Conservation (phyloP, 2,329 filamentous ascomycete genomes). For the Cladosporium sp. region DNA sequence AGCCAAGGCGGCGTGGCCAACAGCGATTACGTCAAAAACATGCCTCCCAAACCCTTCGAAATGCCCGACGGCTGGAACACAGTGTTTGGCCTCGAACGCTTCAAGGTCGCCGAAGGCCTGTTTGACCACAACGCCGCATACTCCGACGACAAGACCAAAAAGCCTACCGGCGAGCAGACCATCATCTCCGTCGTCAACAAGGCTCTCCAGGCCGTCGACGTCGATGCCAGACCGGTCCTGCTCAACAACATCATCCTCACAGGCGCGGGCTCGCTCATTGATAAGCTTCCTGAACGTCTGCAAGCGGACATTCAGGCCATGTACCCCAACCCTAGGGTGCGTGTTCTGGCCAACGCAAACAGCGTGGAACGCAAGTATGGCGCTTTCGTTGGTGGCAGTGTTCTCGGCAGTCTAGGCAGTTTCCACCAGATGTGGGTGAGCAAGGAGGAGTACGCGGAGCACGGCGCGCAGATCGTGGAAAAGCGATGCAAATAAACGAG, state of each 20-base stretch:
- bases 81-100: slow-evolving; percentile 87
- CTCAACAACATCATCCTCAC: slow-evolving; percentile 91
- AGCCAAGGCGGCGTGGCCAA: slow-evolving; percentile 51
- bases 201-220: slow-evolving; percentile 76
- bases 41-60: slow-evolving; percentile 86
- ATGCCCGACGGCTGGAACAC: slow-evolving; percentile 97
- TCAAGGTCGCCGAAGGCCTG: slow-evolving; percentile 80
- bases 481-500: slow-evolving; percentile 80
- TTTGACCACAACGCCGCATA: slow-evolving; percentile 84
- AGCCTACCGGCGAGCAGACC: slow-evolving; percentile 66
- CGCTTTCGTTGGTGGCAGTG: slow-evolving; percentile 94
- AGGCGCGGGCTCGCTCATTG: slow-evolving; percentile 80
- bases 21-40: slow-evolving; percentile 70
- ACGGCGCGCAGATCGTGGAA: slow-evolving; percentile 85
- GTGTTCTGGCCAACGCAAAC: slow-evolving; percentile 82
- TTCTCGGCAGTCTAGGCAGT: slow-evolving; percentile 89
- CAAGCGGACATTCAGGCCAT: slow-evolving; percentile 78
- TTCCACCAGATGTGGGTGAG: slow-evolving; percentile 99
- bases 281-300: slow-evolving; percentile 88
- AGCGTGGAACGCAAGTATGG: slow-evolving; percentile 88
- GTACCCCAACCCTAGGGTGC: slow-evolving; percentile 83
- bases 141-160: slow-evolving; percentile 48
- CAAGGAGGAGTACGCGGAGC: slow-evolving; percentile 96
- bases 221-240: slow-evolving; percentile 80
- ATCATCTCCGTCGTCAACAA: slow-evolving; percentile 80